Evolutionary conservation across 2,329 filamentous ascomycete genomes (phyloP), one percentile per base, ranked within the genome.

Genomic region (Aspergillus unguis): DNA sequence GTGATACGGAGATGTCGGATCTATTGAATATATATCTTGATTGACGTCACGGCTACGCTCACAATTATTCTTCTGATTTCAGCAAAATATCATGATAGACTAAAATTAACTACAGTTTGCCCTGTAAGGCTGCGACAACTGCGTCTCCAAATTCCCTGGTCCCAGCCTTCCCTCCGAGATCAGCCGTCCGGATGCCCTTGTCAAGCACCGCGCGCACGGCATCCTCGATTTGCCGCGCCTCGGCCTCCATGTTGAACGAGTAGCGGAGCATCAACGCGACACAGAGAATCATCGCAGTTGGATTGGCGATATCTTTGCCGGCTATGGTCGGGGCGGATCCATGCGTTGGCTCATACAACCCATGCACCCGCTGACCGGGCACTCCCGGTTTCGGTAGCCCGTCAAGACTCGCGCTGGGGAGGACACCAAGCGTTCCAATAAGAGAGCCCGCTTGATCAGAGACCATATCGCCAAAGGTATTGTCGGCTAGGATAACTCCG

Each of bases 241-340:
- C 85, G 41, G 82, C 77, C 33, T 87, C 85, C 64, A 92, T 82
- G 64, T 85, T 84, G 47, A 96, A 81, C 6, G 90, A 95, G 78
- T 95, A 96, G 63, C 88, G 86, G 65, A 96, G 83, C 87, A 96
- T 90, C 87, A 96, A 92, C 64, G 90, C 90, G 8, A 95, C 82
- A 3, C 90, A 95, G 25, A 96, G 83, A 58, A 96, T 88, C 58
- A 90, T 92, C 40, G 90, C 91, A 54, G 96, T 80, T 4, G 92
- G 92, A 75, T 92, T 95, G 63, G 94, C 90, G 59, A 95, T 85
- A 58, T 88, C 88, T 73, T 92, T 81, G 54, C 90, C 90, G 1
- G 88, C 90, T 64, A 96, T 96, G 63, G 61, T 67, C 31, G 71
- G 69, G n/a, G 67, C 71, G 32, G 70, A 72, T 10, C 71, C 91